Conservation (phyloP, 177 flowering plant genomes). For the Vitis hybrid region DNA sequence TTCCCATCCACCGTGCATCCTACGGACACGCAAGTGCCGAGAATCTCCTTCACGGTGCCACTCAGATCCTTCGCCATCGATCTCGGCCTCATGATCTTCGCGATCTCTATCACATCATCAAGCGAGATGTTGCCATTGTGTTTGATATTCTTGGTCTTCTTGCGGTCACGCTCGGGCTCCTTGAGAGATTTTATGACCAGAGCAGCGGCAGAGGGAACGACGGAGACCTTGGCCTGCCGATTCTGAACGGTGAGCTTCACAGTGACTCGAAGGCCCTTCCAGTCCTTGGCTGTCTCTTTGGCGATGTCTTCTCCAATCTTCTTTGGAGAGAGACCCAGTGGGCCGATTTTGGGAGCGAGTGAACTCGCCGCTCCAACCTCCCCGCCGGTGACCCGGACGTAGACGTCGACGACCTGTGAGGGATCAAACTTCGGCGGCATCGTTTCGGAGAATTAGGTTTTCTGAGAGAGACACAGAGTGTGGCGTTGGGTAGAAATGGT, state of each 20-base stretch:
- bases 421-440: conserved; percentile 90
- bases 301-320: conserved; percentile 90
- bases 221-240: conserved; percentile 81
- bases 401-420: conserved; percentile 69
- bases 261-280: conserved; percentile 90
- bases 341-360: conserved; percentile 81
- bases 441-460: conserved; percentile 20
- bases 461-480: neutral
- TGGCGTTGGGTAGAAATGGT: neutral
- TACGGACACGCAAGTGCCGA: conserved; percentile 84
- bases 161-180: conserved; percentile 85
- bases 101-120: conserved; percentile 77
- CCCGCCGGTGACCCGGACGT: conserved; percentile 79
- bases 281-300: conserved; percentile 85
- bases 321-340: conserved; percentile 80
- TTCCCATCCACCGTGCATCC: conserved; percentile 89
- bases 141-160: conserved; percentile 81
- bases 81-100: conserved; percentile 61
- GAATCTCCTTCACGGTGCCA: conserved; percentile 77
- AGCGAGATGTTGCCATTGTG: conserved; percentile 69
- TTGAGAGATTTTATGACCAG: conserved; percentile 79
- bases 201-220: conserved; percentile 83
- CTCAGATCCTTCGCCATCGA: conserved; percentile 77
- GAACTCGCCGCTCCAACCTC: conserved; percentile 85
- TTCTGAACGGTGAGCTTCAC: conserved; percentile 90